These are phyloP conservation scores for Globisporangium spinosum DNA, from an alignment of 352 stramenopile species.

Conservation along the genomic window DNA sequence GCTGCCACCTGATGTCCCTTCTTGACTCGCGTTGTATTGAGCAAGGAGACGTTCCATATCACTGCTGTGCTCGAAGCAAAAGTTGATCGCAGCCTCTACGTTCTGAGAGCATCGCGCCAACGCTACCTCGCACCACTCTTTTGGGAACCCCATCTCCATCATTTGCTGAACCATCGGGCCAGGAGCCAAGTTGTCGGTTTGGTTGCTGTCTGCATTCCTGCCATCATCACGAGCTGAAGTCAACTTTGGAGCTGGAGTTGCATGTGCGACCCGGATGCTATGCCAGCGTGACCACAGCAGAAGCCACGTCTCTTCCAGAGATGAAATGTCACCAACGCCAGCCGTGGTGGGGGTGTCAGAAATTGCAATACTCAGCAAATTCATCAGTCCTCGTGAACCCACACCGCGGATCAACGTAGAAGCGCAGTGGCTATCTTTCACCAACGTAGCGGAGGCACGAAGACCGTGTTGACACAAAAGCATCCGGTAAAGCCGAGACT, in stretches of 20 bases:
- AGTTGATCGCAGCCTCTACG: constrained; percentile 90
- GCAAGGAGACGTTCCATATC: constrained; percentile 89
- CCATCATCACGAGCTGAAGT: constrained; percentile 10
- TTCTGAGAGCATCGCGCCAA: constrained; percentile 84
- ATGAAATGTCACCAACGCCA: constrained; percentile 65
- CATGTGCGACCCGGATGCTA: constrained; percentile 46
- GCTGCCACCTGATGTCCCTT: constrained; percentile 22
- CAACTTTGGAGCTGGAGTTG: constrained; percentile 30
- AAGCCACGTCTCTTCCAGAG: constrained; percentile 77
- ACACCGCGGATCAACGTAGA: constrained; percentile 62
- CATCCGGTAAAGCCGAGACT: constrained; percentile 71
- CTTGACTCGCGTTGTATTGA: constrained; percentile 64
- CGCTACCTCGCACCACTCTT: constrained; percentile 90
- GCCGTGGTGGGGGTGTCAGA: constrained; percentile 67
- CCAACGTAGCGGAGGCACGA: constrained; percentile 59
- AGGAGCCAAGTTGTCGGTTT: constrained; percentile 28
- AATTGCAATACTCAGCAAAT: constrained; percentile 65
- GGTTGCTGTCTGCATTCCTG: constrained; percentile 23
- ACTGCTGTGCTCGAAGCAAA: constrained; percentile 90
- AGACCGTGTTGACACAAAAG: constrained; percentile 77
- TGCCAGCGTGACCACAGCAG: constrained; percentile 80
- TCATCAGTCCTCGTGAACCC: constrained; percentile 47
- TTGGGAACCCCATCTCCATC: constrained; percentile 93
- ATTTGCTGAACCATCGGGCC: constrained; percentile 87
- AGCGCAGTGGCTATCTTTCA: constrained; percentile 65